Conservation (phyloP, 2,329 filamentous ascomycete genomes). For the Fusarium illudens region DNA sequence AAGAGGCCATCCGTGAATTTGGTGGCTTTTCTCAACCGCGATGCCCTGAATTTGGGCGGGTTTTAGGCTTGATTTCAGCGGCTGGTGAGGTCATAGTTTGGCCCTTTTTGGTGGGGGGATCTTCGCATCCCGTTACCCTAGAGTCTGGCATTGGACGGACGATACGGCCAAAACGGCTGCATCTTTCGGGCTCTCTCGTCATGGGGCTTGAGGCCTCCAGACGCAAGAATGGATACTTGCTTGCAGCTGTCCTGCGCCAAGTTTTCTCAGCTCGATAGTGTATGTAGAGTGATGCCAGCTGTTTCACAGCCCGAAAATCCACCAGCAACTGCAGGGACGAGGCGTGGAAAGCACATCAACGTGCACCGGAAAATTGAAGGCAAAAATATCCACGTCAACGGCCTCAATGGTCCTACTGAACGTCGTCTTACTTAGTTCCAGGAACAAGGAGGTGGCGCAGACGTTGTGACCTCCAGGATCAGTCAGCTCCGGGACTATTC, state of each 20-base stretch:
- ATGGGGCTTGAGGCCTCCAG: neutral
- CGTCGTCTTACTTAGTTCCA: neutral
- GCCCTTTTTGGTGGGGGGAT: neutral
- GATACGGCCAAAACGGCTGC: neutral
- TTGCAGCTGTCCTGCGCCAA: neutral
- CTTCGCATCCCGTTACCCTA: conserved; percentile 13
- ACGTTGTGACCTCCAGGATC: neutral
- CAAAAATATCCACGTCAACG: neutral
- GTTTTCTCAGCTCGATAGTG: neutral
- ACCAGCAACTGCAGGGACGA: conserved; percentile 16
- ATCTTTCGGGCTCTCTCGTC: neutral
- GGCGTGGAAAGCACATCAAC: conserved; percentile 8
- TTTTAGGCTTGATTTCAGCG: conserved; percentile 25
- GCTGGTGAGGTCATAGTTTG: conserved; percentile 34
- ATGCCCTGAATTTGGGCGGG: conserved; percentile 31
- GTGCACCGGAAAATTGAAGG: neutral
- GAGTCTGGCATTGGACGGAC: neutral
- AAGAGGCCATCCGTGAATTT: conserved; percentile 3
- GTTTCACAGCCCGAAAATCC: neutral
- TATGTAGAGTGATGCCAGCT: neutral
- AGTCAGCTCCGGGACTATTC: neutral
- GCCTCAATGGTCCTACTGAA: neutral
- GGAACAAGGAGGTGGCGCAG: conserved; percentile 4
- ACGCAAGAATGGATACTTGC: neutral
- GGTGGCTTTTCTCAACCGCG: conserved; percentile 21